Base-by-base conservation (phyloP, 1,139 yeast genomes). In the Candida labiduridarum region DNA sequence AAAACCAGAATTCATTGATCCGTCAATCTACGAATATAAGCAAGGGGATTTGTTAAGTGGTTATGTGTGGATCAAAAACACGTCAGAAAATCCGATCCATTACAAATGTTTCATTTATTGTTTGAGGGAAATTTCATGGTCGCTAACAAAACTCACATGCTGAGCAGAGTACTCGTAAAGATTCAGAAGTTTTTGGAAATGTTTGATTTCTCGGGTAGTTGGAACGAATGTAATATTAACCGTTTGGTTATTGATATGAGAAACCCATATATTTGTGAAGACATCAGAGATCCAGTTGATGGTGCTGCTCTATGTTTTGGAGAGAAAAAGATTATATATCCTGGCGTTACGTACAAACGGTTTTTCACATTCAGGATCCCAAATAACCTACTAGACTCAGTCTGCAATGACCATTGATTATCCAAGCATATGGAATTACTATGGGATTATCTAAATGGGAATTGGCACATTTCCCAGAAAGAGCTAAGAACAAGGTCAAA, bases 21-120 rank as follows among this genome's bases (percentile, higher is more conserved):
- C 76, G 2, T 64, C 67, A 49, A 51, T 62, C 25, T 64, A 57
- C 54, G 80, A 75, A 51, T 76, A 69, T 54, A 68, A 67, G 40
- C 76, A 70, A 51, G 80, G 80, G 9, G 79, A 75, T 55, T 66
- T 56, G 31, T 60, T 76, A 25, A 69, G 75, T 55, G 80, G 80
- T 1, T 71, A 66, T 53, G 62, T 72, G 4, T 49, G 58, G 9
- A 66, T 76, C 7, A 55, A 59, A 30, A 74, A 73, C 56, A 57
- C 54, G 4, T 60, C 70, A 6, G 52, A 57, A 3, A 50, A 56
- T 10, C 62, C 65, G 0, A 65, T 75, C 19, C 67, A 67, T 2
- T 76, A 74, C 56, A 76, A 72, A 72, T 74, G 77, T 71, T 75
- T 50, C 75, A 73, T 55, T 64, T 75, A 3, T 59, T 74, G 16